Conservation (phyloP, 768 basidiomycete genomes). For the Pleurotus ostreatus region DNA sequence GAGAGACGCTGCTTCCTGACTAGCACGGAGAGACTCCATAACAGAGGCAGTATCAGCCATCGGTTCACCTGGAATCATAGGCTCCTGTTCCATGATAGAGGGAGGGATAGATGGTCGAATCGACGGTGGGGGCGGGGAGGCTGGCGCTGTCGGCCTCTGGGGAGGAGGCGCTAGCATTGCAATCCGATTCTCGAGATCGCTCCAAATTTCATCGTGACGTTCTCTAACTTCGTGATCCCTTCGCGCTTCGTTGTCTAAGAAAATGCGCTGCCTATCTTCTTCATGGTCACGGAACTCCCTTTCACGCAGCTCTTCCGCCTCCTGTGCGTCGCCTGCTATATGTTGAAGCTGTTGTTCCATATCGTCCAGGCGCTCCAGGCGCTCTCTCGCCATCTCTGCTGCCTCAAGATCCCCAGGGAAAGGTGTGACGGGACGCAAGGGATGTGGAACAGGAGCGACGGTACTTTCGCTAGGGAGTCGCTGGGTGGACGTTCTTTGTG, state of each 20-base stretch:
- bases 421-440: slow-evolving; percentile 30
- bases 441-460: slow-evolving; percentile 17
- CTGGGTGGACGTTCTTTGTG: slow-evolving; percentile 1
- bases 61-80: not conserved
- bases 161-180: slow-evolving; percentile 27
- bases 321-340: slow-evolving; percentile 44
- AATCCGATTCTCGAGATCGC: slow-evolving; percentile 34
- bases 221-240: slow-evolving; percentile 54
- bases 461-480: slow-evolving; percentile 7
- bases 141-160: slow-evolving; percentile 13
- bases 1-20: slow-evolving; percentile 51
- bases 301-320: slow-evolving; percentile 64
- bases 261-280: slow-evolving; percentile 58
- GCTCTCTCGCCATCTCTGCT: slow-evolving; percentile 46
- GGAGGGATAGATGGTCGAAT: slow-evolving; percentile 1
- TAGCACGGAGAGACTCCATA: slow-evolving; percentile 35
- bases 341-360: slow-evolving; percentile 48
- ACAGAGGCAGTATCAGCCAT: slow-evolving; percentile 32
- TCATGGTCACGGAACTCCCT: slow-evolving; percentile 61
- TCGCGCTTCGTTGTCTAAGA: slow-evolving; percentile 54
- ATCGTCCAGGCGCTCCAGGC: slow-evolving; percentile 53
- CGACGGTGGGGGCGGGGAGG: not conserved
- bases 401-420: slow-evolving; percentile 30
- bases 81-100: slow-evolving; percentile 12
- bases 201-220: slow-evolving; percentile 43